Evolutionary conservation across 768 basidiomycete species (phyloP).

Genomic region (Tulasnella sp.): DNA sequence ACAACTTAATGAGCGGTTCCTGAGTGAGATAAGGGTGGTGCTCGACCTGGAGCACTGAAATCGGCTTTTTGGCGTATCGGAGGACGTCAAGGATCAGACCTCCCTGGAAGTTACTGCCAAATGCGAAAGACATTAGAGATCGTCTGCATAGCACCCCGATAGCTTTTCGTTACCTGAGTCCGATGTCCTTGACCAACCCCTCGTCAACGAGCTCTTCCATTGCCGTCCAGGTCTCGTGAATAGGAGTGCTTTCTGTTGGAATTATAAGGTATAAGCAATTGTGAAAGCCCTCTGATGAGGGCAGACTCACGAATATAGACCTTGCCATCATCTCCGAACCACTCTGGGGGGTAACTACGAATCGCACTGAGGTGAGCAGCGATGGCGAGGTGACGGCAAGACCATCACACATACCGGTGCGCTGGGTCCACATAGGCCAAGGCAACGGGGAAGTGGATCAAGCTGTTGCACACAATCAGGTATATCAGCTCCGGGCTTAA

Average conservation of each 20-base stretch:
- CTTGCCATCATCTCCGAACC: conserved; percentile 61
- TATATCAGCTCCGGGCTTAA: not conserved
- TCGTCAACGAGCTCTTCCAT: conserved; percentile 72
- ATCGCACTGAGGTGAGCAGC: conserved; percentile 3
- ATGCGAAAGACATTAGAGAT: conserved; percentile 6
- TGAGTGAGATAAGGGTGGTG: conserved; percentile 48
- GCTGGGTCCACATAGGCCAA: conserved; percentile 69
- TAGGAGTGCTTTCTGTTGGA: conserved; percentile 46
- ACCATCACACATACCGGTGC: conserved; percentile 30
- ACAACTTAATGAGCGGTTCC: conserved; percentile 36
- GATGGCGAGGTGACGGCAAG: not conserved
- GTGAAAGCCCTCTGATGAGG: too few relatives aligned
- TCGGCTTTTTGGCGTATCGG: conserved; percentile 59
- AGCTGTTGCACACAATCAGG: conserved; percentile 11
- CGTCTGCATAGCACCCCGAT: not conserved
- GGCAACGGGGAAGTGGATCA: conserved; percentile 76
- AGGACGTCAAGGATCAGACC: conserved; percentile 63
- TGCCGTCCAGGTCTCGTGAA: conserved; percentile 74
- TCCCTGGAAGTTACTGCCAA: conserved; percentile 59
- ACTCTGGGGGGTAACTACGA: conserved; percentile 63
- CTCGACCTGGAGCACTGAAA: conserved; percentile 51
- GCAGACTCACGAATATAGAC: conserved; percentile 46
- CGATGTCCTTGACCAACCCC: conserved; percentile 67
- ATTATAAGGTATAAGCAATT: not conserved
- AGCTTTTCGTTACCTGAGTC: conserved; percentile 42